These are phyloP conservation scores for Flaveria bidentis DNA, from an alignment of 129 eudicot species.

Conservation along the genomic window DNA sequence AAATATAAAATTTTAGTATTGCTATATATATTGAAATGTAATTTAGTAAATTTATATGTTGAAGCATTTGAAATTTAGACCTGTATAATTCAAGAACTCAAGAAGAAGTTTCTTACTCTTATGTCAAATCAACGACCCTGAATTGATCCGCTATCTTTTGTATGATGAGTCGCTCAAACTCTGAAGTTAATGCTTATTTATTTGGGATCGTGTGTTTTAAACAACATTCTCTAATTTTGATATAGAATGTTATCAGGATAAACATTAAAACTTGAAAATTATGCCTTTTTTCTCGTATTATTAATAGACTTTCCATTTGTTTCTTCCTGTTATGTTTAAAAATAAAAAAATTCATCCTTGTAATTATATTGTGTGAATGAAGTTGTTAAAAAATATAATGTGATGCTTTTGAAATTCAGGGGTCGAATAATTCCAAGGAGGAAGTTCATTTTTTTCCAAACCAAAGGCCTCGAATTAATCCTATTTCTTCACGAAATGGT, in stretches of 20 bases:
- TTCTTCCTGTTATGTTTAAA: not conserved
- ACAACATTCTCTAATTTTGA: not conserved
- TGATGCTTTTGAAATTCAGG: slow-evolving; percentile 38
- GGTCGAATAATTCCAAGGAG: slow-evolving; percentile 51
- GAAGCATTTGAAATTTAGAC: no score
- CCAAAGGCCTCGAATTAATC: slow-evolving; percentile 46
- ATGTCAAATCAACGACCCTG: not conserved
- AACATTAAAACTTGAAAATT: not conserved
- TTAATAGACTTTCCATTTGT: not conserved
- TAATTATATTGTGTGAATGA: not conserved
- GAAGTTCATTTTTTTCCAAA: slow-evolving; percentile 46
- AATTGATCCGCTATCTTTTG: not conserved
- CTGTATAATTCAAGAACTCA: not conserved
- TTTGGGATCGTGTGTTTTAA: not conserved
- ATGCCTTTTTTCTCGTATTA: not conserved
- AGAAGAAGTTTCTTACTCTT: not conserved
- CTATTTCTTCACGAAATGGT: slow-evolving; percentile 44
- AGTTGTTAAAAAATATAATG: not conserved
- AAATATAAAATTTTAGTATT: no score
- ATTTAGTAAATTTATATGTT: no score
- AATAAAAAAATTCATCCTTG: not conserved
- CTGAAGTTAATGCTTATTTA: not conserved
- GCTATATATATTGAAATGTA: no score
- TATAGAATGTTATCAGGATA: slow-evolving; percentile 9
- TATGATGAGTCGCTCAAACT: not conserved